Percentiles rank a stretch among this genome's conserved stretches.
Evolutionary conservation across 1,284 basidiomycete genomes (phyloP).

Genomic region (Pisolithus thermaeus): DNA sequence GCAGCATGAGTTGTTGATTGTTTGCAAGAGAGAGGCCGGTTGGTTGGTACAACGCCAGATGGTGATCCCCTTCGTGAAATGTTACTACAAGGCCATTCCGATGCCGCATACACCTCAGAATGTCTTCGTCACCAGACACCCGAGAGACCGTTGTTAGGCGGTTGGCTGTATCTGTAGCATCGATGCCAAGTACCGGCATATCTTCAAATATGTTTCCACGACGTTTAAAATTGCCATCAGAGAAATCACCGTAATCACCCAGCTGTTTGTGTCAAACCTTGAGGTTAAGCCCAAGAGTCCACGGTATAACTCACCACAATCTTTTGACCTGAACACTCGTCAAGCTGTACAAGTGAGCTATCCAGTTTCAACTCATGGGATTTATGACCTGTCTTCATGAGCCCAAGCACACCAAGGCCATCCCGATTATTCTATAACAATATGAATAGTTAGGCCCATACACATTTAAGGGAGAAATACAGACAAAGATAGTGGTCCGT

Average conservation of each 20-base stretch:
- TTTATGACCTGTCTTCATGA: too few relatives aligned
- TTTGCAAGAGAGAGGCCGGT: background rate
- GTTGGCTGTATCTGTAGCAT: background rate
- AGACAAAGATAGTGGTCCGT: too few relatives aligned
- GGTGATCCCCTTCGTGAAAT: background rate
- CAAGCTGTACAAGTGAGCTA: too few relatives aligned
- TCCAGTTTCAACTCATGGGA: too few relatives aligned
- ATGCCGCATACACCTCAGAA: background rate
- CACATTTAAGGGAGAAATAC: too few relatives aligned
- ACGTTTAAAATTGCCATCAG: background rate
- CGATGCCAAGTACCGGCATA: background rate
- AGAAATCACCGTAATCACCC: background rate
- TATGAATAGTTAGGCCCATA: background rate
- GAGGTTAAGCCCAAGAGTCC: background rate
- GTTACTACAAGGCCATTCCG: background rate
- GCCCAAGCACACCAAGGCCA: too few relatives aligned
- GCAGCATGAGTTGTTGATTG: background rate
- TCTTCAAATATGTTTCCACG: background rate
- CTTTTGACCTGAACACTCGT: too few relatives aligned
- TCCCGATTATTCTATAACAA: too few relatives aligned
- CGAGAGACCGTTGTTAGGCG: background rate
- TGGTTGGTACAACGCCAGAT: background rate
- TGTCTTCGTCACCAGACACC: background rate
- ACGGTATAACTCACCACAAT: too few relatives aligned
- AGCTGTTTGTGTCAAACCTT: background rate